Percentiles rank a stretch among this genome's conserved stretches.
Evolutionary conservation across 2,329 filamentous ascomycete genomes (phyloP).

Genomic region (Nothophaeocryptopus gaeumannii): DNA sequence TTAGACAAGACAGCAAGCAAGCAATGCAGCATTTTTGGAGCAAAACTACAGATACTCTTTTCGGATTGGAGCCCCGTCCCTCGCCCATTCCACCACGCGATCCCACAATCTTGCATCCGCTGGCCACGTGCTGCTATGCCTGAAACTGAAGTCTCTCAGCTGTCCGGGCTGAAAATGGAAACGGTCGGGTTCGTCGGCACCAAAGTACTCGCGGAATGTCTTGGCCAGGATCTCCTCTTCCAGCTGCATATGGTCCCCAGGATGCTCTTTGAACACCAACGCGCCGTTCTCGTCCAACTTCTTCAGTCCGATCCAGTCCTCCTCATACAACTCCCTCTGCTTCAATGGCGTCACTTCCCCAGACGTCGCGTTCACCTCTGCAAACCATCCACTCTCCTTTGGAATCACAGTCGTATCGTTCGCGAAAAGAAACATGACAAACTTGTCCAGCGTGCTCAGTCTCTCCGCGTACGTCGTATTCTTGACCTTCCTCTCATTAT

Average conservation of each 20-base stretch:
- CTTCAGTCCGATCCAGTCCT: constrained; percentile 91
- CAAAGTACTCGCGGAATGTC: constrained; percentile 66
- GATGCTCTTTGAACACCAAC: constrained; percentile 68
- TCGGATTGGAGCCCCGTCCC: neutral
- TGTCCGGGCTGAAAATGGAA: too few relatives aligned
- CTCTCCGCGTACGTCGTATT: constrained; percentile 71
- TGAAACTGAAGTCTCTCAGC: neutral
- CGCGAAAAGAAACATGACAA: constrained; percentile 87
- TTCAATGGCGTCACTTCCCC: constrained; percentile 63
- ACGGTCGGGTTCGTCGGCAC: constrained; percentile 36
- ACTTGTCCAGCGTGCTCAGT: constrained; percentile 66
- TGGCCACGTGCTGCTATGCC: constrained; percentile 1
- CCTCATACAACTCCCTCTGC: constrained; percentile 70
- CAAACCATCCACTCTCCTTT: constrained; percentile 88
- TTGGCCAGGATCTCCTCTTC: constrained; percentile 62
- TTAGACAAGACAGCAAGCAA: neutral
- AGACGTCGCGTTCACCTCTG: constrained; percentile 70
- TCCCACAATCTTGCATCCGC: constrained; percentile 1
- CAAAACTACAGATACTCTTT: constrained; percentile 15
- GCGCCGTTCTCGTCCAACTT: constrained; percentile 74
- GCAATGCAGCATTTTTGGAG: constrained; percentile 1
- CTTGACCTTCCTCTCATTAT: constrained; percentile 80
- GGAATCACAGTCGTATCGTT: constrained; percentile 84
- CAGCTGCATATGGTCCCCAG: constrained; percentile 82
- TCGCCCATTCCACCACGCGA: constrained; percentile 1